Evolutionary conservation across 768 basidiomycete genomes (phyloP), one percentile per base, ranked within the genome.

Genomic region (Suillus variegatus): DNA sequence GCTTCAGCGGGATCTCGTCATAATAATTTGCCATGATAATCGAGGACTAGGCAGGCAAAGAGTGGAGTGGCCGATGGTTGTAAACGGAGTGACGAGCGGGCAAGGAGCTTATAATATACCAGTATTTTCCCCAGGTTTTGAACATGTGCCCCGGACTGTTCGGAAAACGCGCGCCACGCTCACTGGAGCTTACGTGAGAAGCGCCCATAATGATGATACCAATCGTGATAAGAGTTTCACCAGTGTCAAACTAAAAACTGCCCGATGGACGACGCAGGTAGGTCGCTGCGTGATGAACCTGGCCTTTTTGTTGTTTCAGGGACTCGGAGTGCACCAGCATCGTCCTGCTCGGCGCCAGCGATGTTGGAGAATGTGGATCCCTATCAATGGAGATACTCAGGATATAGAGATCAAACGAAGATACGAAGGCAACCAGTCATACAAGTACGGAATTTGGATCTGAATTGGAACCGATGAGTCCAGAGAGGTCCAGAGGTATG

Each of bases 1-100:
- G 77, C 62, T 82, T 79, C 7, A 79, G 77, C 0, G 88, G 85
- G 10, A 91, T 86, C 56, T 83, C 79, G 65, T 87, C 82, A 67
- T 82, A 84, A 71, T 81, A 85, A 63, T 85, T 79, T 51, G 81
- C 88, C 88, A 91, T 91, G 46, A 58, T 14, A 14, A 16, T 28
- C 51, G 28, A 54, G 28, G 5, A 54, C 9, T 25, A 22, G 36
- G 38, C 8, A 25, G 22, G 22, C 5, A 0, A 41, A 28, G 57
- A 41, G 22, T 4, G 6, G 1, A 22, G 7, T 10, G 3, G 7
- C 40, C 25, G 36, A 22, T 38, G 36, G n/a, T 14, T 6, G 35
- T 22, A 40, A 36, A 38, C 35, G 12, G 35, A 32, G 7, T 52
- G 8, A 16, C 4, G 6, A 14, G 13, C 38, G 38, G n/a, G 38